Conservation (phyloP, 495 filamentous ascomycete genomes). For the Penicillium subrubescens region DNA sequence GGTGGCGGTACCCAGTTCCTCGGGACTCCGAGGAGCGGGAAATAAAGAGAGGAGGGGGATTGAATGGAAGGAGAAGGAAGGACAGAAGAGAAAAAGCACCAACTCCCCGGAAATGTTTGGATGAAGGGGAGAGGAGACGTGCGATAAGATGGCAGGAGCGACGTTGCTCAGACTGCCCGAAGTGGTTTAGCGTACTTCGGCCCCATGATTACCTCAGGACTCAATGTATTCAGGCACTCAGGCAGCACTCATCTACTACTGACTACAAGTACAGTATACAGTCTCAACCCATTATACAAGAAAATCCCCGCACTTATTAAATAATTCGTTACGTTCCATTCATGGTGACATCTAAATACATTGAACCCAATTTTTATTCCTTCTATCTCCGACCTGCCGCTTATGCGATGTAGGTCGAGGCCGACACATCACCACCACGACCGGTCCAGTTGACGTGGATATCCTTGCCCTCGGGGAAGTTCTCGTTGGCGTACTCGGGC, state of each 20-base stretch:
- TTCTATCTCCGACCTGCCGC: slow-evolving; percentile 15
- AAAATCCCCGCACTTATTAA: background rate
- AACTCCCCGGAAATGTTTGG: slow-evolving; percentile 12
- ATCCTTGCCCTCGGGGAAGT: slow-evolving; percentile 83
- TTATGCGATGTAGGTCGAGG: slow-evolving; percentile 97
- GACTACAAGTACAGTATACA: background rate
- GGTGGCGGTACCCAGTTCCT: background rate
- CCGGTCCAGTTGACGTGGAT: slow-evolving; percentile 99
- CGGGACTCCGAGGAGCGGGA: background rate
- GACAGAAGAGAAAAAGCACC: background rate
- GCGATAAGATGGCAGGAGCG: slow-evolving; percentile 25
- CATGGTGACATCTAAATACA: slow-evolving; percentile 38
- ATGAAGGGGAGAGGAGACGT: slow-evolving; percentile 17
- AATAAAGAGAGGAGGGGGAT: background rate
- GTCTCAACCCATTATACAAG: background rate
- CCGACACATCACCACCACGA: slow-evolving; percentile 92
- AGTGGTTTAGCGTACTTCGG: slow-evolving; percentile 13
- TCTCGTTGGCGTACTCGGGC: slow-evolving; percentile 80
- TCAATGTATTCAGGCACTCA: background rate
- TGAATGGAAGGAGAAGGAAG: background rate
- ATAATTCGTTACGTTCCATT: slow-evolving; percentile 31
- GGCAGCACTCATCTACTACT: background rate
- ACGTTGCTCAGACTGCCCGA: slow-evolving; percentile 18
- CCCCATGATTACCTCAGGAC: background rate
- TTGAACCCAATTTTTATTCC: slow-evolving; percentile 33